Conservation (phyloP, 148 eudicot genomes). For the Cornus florida region DNA sequence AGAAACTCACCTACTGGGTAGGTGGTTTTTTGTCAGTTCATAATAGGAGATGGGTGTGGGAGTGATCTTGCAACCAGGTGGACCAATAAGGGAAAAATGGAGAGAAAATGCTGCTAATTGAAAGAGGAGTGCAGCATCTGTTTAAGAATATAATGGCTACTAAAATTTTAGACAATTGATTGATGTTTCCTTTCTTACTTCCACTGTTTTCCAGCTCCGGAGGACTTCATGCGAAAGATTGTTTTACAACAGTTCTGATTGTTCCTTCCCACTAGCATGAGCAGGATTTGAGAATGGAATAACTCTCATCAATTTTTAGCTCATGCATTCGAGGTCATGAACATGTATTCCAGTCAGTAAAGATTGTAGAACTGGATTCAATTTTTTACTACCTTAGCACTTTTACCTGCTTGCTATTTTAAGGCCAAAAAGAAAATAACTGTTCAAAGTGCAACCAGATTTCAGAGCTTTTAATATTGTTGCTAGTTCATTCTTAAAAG, state of each 20-base stretch:
- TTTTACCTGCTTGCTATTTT: neutral
- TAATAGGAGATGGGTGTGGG: neutral
- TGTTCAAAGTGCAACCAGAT: neutral
- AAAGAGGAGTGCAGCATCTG: neutral
- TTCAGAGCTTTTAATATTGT: neutral
- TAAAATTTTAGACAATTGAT: neutral
- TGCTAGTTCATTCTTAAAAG: neutral
- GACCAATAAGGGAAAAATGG: neutral
- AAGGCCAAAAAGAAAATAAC: neutral
- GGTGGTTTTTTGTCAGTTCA: neutral
- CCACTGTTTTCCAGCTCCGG: constrained; percentile 37
- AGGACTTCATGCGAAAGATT: constrained; percentile 43
- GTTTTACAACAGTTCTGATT: constrained; percentile 38
- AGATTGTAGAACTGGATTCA: neutral
- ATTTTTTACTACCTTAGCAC: neutral
- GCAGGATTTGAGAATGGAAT: neutral
- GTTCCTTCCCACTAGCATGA: neutral
- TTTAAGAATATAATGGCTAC: no score
- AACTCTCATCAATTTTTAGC: neutral
- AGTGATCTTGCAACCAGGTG: neutral
- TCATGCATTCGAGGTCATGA: neutral
- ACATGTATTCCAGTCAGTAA: neutral
- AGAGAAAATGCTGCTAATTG: neutral
- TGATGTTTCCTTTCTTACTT: neutral
- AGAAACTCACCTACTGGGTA: neutral